phyloP scores from a whole-genome alignment of 1,284 basidiomycete species.

The Porogramme epimiltina region DNA sequence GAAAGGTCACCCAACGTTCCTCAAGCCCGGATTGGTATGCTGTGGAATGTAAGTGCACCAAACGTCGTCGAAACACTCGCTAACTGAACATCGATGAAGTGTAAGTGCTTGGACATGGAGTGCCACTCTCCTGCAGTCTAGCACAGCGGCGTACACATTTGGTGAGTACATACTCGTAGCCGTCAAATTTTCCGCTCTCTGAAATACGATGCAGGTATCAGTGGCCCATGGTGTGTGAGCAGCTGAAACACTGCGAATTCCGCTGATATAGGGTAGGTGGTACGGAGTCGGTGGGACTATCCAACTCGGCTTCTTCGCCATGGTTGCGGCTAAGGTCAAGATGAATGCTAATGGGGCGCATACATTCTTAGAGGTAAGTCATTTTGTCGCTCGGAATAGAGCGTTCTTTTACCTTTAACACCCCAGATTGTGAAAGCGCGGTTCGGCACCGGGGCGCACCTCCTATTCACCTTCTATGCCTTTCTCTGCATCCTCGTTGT shows the following conservation, averaged over 20 bases:
- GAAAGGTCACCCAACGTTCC: constrained; percentile 19
- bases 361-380: constrained; percentile 52
- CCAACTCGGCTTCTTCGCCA: constrained; percentile 72
- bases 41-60: constrained; percentile 52
- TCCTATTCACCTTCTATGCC: constrained; percentile 79
- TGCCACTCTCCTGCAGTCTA: constrained; percentile 58
- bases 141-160: constrained; percentile 55
- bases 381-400: background rate
- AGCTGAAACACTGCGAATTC: too few relatives aligned
- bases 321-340: constrained; percentile 76
- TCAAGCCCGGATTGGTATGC: constrained; percentile 64
- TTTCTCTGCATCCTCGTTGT: constrained; percentile 81
- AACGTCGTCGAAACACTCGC: background rate
- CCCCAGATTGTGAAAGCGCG: constrained; percentile 63
- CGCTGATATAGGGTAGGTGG: constrained; percentile 47
- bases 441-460: constrained; percentile 77
- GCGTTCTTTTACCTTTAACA: background rate
- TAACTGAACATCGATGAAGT: constrained; percentile 34
- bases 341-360: constrained; percentile 65
- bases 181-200: constrained; percentile 3
- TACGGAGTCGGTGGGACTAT: constrained; percentile 65
- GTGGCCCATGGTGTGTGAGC: constrained; percentile 46
- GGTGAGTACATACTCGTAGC: constrained; percentile 33
- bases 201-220: constrained; percentile 38
- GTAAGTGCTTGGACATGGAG: constrained; percentile 66